Evolutionary conservation across 2,329 filamentous ascomycete species (phyloP).

Genomic region (Penicillium janthinellum): DNA sequence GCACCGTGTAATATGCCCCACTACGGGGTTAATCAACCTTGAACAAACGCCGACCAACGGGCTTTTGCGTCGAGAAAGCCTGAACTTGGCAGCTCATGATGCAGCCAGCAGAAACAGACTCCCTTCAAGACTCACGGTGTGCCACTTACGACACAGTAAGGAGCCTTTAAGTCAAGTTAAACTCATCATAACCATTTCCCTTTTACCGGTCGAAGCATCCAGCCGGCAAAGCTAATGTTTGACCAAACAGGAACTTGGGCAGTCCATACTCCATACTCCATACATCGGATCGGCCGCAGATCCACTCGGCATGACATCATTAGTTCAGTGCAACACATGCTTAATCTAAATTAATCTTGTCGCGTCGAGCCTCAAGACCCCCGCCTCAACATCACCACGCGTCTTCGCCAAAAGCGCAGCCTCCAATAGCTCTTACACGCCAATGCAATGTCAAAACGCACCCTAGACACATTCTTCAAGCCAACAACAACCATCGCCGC

Average conservation of each 20-base stretch:
- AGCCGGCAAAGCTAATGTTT: neutral
- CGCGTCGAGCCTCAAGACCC: neutral
- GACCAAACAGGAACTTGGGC: constrained; percentile 10
- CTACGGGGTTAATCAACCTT: too few species aligned
- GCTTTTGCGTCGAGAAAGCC: too few species aligned
- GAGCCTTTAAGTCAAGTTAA: neutral
- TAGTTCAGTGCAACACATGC: neutral
- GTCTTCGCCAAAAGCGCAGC: neutral
- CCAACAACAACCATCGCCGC: constrained; percentile 40
- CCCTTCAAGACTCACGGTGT: too few species aligned
- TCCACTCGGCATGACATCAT: constrained; percentile 22
- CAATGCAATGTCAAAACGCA: constrained; percentile 55
- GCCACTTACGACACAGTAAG: too few species aligned
- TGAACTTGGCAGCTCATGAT: too few species aligned
- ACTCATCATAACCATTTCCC: neutral
- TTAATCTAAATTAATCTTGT: neutral
- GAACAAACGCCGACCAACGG: too few species aligned
- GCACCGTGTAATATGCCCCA: too few species aligned
- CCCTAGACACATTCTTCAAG: constrained; percentile 70
- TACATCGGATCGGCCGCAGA: constrained; percentile 12
- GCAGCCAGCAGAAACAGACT: too few species aligned
- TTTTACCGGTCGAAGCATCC: neutral
- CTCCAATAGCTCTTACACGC: neutral
- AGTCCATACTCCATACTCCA: constrained; percentile 8
- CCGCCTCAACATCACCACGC: neutral